Conservation (phyloP, 1,284 basidiomycete species). For the Fistulina hepatica region DNA sequence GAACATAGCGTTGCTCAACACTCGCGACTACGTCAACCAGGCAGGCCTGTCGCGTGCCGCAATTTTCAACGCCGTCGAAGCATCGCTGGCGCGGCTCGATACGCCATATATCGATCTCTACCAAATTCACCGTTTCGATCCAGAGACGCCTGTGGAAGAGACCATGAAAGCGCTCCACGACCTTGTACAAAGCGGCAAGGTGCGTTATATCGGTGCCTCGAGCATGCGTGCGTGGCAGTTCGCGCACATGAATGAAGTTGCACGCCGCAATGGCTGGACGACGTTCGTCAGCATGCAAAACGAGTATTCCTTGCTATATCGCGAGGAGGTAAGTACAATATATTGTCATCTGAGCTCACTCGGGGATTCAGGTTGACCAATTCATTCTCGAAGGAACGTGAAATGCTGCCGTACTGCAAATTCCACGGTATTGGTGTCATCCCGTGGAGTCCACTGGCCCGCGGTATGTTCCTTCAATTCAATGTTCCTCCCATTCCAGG, state of each 20-base stretch:
- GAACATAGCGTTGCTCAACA: conserved; percentile 12
- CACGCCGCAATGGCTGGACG: conserved; percentile 24
- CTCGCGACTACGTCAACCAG: conserved; percentile 33
- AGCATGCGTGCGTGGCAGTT: conserved; percentile 36
- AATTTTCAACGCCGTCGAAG: conserved; percentile 36
- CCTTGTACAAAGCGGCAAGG: conserved; percentile 30
- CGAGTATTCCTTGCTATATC: conserved; percentile 28
- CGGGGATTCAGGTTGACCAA: not conserved
- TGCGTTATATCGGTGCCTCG: conserved; percentile 34
- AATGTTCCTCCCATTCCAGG: too few species aligned
- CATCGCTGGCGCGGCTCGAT: conserved; percentile 30
- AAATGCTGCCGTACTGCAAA: conserved; percentile 16
- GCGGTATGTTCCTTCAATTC: conserved; percentile 21
- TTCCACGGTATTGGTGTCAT: conserved; percentile 17
- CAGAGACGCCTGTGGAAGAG: conserved; percentile 46
- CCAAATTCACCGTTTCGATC: conserved; percentile 49
- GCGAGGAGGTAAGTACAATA: conserved; percentile 30
- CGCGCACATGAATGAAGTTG: conserved; percentile 28
- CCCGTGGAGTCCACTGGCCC: conserved; percentile 14
- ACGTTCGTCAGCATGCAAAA: conserved; percentile 29
- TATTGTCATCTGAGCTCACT: too few species aligned
- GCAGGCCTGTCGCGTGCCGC: conserved; percentile 31
- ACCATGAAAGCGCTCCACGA: conserved; percentile 40
- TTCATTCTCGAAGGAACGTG: conserved; percentile 12
- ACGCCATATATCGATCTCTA: conserved; percentile 37